These are phyloP conservation scores for Geosiphon pyriformis DNA, from an alignment of 192 early-diverging fungal species.

Conservation along the genomic window DNA sequence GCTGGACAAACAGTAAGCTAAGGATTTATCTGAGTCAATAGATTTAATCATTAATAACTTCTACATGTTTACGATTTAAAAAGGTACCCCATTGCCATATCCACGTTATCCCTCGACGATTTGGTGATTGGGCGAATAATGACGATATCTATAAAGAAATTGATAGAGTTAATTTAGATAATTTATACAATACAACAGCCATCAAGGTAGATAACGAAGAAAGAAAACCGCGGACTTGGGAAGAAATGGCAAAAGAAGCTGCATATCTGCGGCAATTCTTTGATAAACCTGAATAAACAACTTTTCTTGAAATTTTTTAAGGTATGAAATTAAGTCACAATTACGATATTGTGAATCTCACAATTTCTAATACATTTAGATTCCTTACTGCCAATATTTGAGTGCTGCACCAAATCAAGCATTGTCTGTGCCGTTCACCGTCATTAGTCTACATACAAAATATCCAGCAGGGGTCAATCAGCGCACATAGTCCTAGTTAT, in stretches of 20 bases:
- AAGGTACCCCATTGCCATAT: conserved; percentile 89
- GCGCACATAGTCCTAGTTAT: too few relatives aligned
- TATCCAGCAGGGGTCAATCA: too few relatives aligned
- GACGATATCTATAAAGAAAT: conserved; percentile 86
- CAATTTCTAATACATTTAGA: too few relatives aligned
- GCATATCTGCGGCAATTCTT: conserved; percentile 13
- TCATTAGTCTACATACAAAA: too few relatives aligned
- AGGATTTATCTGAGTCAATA: not conserved
- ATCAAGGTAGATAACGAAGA: conserved; percentile 62
- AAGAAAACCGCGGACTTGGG: conserved; percentile 56
- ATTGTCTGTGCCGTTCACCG: too few relatives aligned
- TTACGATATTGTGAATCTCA: too few relatives aligned
- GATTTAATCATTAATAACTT: not conserved
- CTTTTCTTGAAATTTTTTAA: too few relatives aligned
- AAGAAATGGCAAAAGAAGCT: conserved; percentile 81
- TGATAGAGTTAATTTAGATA: conserved; percentile 41
- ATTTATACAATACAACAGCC: conserved; percentile 19
- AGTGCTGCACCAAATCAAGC: too few relatives aligned
- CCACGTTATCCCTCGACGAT: conserved; percentile 81
- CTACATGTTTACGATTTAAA: conserved; percentile 40
- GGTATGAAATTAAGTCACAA: too few relatives aligned
- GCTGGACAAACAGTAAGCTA: conserved; percentile 36
- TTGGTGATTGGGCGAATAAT: conserved; percentile 77
- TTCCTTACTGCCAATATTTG: too few relatives aligned
- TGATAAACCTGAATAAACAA: not conserved